Evolutionary conservation across 2,329 filamentous ascomycete species (phyloP).

Genomic region (Ophiocordyceps sinensis): DNA sequence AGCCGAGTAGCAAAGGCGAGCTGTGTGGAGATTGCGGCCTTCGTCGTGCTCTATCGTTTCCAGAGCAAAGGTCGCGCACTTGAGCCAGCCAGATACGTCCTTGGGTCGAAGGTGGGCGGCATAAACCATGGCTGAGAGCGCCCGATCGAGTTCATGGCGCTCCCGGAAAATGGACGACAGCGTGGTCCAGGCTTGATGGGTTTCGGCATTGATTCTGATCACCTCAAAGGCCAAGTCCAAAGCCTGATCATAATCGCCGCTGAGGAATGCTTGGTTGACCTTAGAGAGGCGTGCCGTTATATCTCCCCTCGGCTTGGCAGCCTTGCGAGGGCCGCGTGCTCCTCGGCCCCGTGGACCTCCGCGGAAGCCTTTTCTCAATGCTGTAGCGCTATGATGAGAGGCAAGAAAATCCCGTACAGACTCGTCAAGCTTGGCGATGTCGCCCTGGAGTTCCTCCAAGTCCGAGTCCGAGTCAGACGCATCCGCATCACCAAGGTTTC

Average conservation of each 20-base stretch:
- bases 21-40: constrained; percentile 33
- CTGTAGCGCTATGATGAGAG: constrained; percentile 17
- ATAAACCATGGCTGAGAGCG: constrained; percentile 44
- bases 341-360: constrained; percentile 13
- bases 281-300: constrained; percentile 53
- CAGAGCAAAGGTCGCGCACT: constrained; percentile 41
- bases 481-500: constrained; percentile 11
- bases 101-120: constrained; percentile 50
- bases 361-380: constrained; percentile 6
- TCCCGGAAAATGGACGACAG: constrained; percentile 47
- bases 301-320: constrained; percentile 54
- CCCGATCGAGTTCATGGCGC: constrained; percentile 39
- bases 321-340: constrained; percentile 36
- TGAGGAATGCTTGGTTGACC: constrained; percentile 54
- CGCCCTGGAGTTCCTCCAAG: constrained; percentile 26
- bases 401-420: constrained; percentile 26
- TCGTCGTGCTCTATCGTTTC: constrained; percentile 33
- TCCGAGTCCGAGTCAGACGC: constrained; percentile 29
- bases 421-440: constrained; percentile 28
- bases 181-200: constrained; percentile 49
- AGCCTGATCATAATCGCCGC: constrained; percentile 44
- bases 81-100: constrained; percentile 43
- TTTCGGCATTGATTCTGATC: constrained; percentile 54
- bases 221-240: constrained; percentile 45
- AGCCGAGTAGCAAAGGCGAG: constrained; percentile 43